Percentiles rank a stretch among this genome's conserved stretches.
phyloP scores from a whole-genome alignment of 495 filamentous ascomycete genomes.

The Penicillium silybi region DNA sequence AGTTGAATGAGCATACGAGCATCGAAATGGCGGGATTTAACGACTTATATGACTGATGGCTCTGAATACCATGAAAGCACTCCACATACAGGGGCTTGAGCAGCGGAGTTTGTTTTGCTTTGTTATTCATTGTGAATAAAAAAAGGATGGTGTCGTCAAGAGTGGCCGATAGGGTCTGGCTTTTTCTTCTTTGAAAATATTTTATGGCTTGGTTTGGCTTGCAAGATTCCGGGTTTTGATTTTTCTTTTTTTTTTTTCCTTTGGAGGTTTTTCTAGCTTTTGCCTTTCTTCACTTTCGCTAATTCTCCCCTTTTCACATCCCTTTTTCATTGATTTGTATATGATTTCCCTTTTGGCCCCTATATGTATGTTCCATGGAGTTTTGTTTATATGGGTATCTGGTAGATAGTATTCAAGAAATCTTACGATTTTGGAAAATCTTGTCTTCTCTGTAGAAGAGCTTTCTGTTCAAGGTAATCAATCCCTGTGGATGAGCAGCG shows the following conservation, averaged over 20 bases:
- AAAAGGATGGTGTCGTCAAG: slow-evolving; percentile 12
- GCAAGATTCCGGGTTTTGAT: background rate
- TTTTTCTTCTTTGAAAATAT: slow-evolving; percentile 4
- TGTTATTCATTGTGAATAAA: slow-evolving; percentile 13
- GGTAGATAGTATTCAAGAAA: slow-evolving; percentile 11
- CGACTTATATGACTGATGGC: slow-evolving; percentile 28
- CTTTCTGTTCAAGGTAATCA: background rate
- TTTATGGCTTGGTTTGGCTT: background rate
- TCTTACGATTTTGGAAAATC: background rate
- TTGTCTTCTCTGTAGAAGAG: background rate
- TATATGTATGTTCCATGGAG: slow-evolving; percentile 3
- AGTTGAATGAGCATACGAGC: slow-evolving; percentile 9
- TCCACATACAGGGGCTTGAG: slow-evolving; percentile 13
- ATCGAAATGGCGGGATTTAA: slow-evolving; percentile 15
- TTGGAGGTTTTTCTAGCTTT: background rate
- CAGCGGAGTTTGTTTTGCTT: slow-evolving; percentile 19
- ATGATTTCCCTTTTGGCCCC: slow-evolving; percentile 8
- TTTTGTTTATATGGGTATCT: slow-evolving; percentile 17
- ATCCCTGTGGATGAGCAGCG: background rate
- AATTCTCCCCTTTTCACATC: slow-evolving; percentile 2
- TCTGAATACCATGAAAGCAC: slow-evolving; percentile 16
- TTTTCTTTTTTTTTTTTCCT: background rate
- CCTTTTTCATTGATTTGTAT: slow-evolving; percentile 7
- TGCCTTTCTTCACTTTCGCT: slow-evolving; percentile 17
- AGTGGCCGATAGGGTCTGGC: slow-evolving; percentile 11